These are phyloP conservation scores for Globisporangium viniferum DNA, from an alignment of 352 stramenopile species.

Conservation along the genomic window DNA sequence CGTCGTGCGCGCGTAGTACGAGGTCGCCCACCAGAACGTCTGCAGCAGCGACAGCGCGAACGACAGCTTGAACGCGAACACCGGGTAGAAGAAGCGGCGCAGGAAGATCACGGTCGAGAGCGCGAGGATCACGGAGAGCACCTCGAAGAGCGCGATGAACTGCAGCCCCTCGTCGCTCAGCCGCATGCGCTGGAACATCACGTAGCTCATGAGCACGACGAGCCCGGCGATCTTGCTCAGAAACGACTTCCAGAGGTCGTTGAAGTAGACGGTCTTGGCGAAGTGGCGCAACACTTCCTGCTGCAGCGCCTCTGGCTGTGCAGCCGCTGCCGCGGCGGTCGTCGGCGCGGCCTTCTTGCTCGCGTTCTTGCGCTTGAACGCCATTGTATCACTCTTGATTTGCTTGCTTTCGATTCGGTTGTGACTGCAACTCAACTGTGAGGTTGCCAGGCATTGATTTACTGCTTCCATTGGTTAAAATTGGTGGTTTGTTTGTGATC, in stretches of 20 bases:
- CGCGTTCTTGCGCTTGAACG: slow-evolving; percentile 14
- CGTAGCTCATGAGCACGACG: slow-evolving; percentile 59
- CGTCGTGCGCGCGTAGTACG: slow-evolving; percentile 48
- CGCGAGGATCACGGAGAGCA: slow-evolving; percentile 53
- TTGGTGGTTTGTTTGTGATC: neutral
- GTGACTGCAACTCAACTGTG: neutral
- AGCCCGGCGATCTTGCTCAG: slow-evolving; percentile 71
- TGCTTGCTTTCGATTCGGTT: neutral
- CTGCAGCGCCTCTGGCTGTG: slow-evolving; percentile 37
- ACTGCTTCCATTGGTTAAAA: neutral
- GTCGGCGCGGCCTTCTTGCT: slow-evolving; percentile 14
- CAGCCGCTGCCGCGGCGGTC: slow-evolving; percentile 10
- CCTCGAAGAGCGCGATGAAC: slow-evolving; percentile 65
- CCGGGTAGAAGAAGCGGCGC: slow-evolving; percentile 47
- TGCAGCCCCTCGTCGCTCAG: slow-evolving; percentile 37
- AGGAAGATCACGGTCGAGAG: slow-evolving; percentile 61
- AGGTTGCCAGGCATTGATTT: neutral
- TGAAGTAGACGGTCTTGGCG: slow-evolving; percentile 84
- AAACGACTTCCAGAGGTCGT: slow-evolving; percentile 82
- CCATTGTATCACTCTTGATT: slow-evolving; percentile 6
- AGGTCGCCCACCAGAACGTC: slow-evolving; percentile 55
- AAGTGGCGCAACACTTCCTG: slow-evolving; percentile 77
- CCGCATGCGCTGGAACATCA: slow-evolving; percentile 63
- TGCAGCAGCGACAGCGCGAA: slow-evolving; percentile 77
- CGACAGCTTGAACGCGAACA: slow-evolving; percentile 75